Base-by-base conservation (phyloP, 805 yeast species). In the Saccharomycopsis fermentans region DNA sequence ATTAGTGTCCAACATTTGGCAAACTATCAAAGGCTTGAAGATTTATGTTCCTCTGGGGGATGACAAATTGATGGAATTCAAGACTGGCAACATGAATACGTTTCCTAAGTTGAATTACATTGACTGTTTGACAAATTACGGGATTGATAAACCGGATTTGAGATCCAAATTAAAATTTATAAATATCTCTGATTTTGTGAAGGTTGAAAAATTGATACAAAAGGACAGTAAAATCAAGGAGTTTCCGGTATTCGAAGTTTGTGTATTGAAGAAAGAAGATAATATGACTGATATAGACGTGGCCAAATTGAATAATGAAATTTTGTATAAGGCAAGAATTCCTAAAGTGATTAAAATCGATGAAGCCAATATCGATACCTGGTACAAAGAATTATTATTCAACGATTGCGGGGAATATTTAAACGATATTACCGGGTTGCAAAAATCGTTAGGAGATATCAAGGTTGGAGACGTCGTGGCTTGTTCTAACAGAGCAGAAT, bases 81-180 rank as follows among this genome's bases (percentile, higher is more conserved):
- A 51, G n/a, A 43, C 19, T 3, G 32, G 27, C 3, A 19, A 29
- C 6, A 19, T 19, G 8, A 8, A 39, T 5, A 58, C 65, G 0
- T 68, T 83, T 19, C 71, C 77, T 0, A 76, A 75, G 58, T 65
- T 92, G 59, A 73, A 81, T 1, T 94, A 94, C 66, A 63, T 69
- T 0, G 85, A 87, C 2, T 96, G 90, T 0, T 75, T 94, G 70
- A 68, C 80, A 1, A 74, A 71, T 19, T 94, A 82, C 67, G 99
- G 99, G 16, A 87, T 91, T 55, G 99, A 94, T 68, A 94, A 94
- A 69, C 99, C 99, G 0, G 98, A 94, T 69, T 71, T 94, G 63
- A 77, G 97, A 61, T 84, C 87, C 0, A 67, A 73, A 1, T 63
- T 89, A 35, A 67, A 75, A 36, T 79, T 90, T 48, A 59, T 65